Percentiles rank a stretch among this genome's conserved stretches.
These are phyloP conservation scores for Scutellaria minor DNA, from an alignment of 257 asterid genomes.

Conservation along the genomic window DNA sequence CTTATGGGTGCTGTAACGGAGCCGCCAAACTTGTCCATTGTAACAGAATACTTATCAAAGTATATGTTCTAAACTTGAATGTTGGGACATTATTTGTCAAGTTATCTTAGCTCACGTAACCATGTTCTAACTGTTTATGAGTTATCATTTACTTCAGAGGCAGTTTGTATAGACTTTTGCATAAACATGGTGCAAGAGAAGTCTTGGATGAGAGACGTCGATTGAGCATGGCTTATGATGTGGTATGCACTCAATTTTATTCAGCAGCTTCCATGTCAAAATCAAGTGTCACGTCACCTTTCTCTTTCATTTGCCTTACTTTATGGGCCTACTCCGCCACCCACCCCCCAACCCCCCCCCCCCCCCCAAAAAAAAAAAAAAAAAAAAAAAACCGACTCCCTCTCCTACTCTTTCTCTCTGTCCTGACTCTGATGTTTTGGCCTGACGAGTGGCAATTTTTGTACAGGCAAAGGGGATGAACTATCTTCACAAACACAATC, in stretches of 20 bases:
- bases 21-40: constrained; percentile 88
- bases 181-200: constrained; percentile 79
- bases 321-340: neutral
- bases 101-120: constrained; percentile 17
- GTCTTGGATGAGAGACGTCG: constrained; percentile 82
- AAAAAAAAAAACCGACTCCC: no score
- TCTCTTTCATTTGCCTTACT: neutral
- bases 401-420: no score
- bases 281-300: neutral
- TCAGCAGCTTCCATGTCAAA: constrained; percentile 14
- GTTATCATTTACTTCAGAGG: constrained; percentile 61
- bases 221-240: constrained; percentile 87
- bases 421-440: neutral
- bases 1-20: constrained; percentile 94
- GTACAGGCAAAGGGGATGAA: constrained; percentile 97
- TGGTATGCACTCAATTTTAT: constrained; percentile 51
- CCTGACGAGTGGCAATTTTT: constrained; percentile 12
- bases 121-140: constrained; percentile 29
- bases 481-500: constrained; percentile 87
- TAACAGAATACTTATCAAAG: constrained; percentile 90
- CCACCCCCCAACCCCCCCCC: neutral
- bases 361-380: no score
- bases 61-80: constrained; percentile 37
- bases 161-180: constrained; percentile 79
- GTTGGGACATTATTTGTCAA: constrained; percentile 26